A percentile compares a stretch with the other conserved stretches of the same genome.
Evolutionary conservation across 768 basidiomycete species (phyloP).

Genomic region (Cystofilobasidium bisporidii): DNA sequence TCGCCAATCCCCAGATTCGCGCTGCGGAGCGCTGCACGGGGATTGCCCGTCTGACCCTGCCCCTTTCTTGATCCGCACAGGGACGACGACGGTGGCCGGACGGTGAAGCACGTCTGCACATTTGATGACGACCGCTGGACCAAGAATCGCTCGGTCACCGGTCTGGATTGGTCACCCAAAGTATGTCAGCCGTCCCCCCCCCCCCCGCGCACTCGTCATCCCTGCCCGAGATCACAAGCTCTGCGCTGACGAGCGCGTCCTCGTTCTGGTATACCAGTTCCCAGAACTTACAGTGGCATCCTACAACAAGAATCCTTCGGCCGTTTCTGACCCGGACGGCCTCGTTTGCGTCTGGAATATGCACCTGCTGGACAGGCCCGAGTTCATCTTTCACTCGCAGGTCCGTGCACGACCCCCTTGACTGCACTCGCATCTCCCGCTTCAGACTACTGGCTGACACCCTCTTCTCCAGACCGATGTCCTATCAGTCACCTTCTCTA

Average conservation of each 20-base stretch:
- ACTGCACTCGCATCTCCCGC: not conserved
- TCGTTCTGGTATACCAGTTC: constrained; percentile 51
- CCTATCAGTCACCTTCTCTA: constrained; percentile 89
- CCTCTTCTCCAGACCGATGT: constrained; percentile 86
- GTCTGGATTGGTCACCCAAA: constrained; percentile 96
- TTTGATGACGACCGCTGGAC: constrained; percentile 87
- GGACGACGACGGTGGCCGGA: constrained; percentile 80
- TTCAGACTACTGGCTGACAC: not conserved
- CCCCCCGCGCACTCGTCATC: not conserved
- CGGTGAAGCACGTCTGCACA: constrained; percentile 84
- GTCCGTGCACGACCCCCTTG: constrained; percentile 45
- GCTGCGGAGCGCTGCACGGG: too few species aligned
- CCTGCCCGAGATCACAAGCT: not conserved
- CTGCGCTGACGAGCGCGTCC: not conserved
- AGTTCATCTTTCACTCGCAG: constrained; percentile 97
- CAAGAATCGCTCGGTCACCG: constrained; percentile 88
- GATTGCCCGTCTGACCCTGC: too few species aligned
- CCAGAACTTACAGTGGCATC: constrained; percentile 91
- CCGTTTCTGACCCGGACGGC: constrained; percentile 90
- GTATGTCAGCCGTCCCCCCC: constrained; percentile 42
- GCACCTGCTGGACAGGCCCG: constrained; percentile 86
- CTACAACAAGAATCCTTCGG: constrained; percentile 93
- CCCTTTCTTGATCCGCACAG: constrained; percentile 41
- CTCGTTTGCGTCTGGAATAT: constrained; percentile 97
- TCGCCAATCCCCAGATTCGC: too few species aligned